These are phyloP conservation scores for Gossypium turneri DNA, from an alignment of 345 rosid species.

Conservation along the genomic window DNA sequence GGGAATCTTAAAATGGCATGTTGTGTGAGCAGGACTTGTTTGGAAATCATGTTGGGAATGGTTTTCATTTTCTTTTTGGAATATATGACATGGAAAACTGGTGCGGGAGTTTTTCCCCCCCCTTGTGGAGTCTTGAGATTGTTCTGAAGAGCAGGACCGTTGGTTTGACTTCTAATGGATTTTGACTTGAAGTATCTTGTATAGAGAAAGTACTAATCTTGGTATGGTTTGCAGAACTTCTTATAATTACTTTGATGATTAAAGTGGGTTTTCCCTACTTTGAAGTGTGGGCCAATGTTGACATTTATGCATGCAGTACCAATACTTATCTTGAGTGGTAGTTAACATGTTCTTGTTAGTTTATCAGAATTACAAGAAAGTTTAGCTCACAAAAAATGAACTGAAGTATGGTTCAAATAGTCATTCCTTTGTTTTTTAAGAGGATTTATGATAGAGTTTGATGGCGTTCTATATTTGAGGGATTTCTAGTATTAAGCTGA, in stretches of 20 bases:
- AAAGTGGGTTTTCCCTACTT: not conserved
- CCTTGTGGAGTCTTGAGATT: not conserved
- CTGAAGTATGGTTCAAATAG: not conserved
- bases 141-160: not conserved
- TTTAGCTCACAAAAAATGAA: not conserved
- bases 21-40: not conserved
- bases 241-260: not conserved
- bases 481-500: not conserved
- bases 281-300: not conserved
- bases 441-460: not conserved
- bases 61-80: not conserved
- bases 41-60: not conserved
- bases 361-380: not conserved
- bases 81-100: not conserved
- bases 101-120: not conserved
- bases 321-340: not conserved
- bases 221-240: not conserved
- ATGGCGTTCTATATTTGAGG: not conserved
- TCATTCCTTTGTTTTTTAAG: not conserved
- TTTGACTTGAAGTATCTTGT: constrained; percentile 2
- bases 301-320: not conserved
- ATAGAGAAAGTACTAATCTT: not conserved
- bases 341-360: not conserved
- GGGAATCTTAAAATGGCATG: not conserved
- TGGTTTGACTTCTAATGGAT: not conserved